Conservation (phyloP, 2,329 filamentous ascomycete species). For the Colletotrichum lini region DNA sequence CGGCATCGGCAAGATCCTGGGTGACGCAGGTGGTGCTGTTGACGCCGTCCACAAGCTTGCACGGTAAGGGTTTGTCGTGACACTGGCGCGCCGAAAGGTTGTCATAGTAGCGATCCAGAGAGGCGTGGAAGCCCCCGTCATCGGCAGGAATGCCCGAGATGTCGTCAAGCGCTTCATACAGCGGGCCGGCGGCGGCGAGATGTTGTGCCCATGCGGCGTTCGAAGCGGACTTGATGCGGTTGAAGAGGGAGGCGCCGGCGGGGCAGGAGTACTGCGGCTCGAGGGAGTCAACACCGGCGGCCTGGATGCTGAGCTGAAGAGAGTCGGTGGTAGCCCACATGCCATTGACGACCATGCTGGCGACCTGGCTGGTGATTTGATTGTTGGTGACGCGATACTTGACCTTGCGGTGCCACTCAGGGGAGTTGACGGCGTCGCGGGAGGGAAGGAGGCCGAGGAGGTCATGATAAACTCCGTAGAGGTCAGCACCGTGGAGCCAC, state of each 20-base stretch:
- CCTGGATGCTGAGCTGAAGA: conserved; percentile 59
- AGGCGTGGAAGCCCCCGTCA: conserved; percentile 76
- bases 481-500: conserved; percentile 81
- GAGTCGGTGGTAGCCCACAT: conserved; percentile 70
- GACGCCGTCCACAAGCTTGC: conserved; percentile 64
- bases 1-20: conserved; percentile 73
- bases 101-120: conserved; percentile 88
- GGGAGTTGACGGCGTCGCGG: conserved; percentile 49
- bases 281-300: conserved; percentile 76
- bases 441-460: conserved; percentile 77
- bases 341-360: conserved; percentile 79
- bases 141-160: conserved; percentile 75
- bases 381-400: conserved; percentile 85
- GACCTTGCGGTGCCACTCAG: conserved; percentile 61
- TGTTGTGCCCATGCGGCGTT: conserved; percentile 74
- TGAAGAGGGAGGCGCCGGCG: conserved; percentile 60
- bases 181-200: conserved; percentile 65
- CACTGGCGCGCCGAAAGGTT: conserved; percentile 86
- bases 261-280: conserved; percentile 81
- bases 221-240: conserved; percentile 58
- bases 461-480: conserved; percentile 82
- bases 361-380: conserved; percentile 85
- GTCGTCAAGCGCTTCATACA: conserved; percentile 74
- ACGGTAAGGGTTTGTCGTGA: conserved; percentile 80
- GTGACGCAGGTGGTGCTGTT: conserved; percentile 72